These are phyloP conservation scores for Hypericum androsaemum DNA, from an alignment of 345 rosid genomes.

Conservation along the genomic window DNA sequence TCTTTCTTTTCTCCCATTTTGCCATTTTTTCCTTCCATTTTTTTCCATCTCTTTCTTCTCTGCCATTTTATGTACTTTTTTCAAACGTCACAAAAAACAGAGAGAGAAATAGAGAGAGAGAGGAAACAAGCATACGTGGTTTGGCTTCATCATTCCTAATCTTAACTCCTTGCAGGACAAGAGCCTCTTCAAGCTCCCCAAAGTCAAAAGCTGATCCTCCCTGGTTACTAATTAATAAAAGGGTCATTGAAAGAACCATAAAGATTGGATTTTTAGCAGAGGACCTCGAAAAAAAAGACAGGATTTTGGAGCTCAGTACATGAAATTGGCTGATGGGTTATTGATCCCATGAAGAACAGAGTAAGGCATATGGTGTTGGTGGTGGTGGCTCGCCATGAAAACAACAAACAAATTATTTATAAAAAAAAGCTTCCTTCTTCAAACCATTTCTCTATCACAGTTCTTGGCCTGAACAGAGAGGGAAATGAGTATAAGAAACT, in stretches of 20 bases:
- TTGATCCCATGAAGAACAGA: constrained; percentile 59
- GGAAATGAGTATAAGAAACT: constrained; percentile 8
- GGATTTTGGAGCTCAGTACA: constrained; percentile 25
- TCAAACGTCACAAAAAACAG: constrained; percentile 49
- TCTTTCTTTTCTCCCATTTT: background rate
- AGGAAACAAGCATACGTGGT: constrained; percentile 42
- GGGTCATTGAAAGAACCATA: background rate
- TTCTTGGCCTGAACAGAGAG: constrained; percentile 16
- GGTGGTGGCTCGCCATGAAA: constrained; percentile 63
- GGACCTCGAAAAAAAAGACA: background rate
- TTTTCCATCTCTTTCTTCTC: too few species aligned
- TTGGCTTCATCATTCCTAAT: constrained; percentile 69
- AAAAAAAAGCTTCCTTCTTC: constrained; percentile 3
- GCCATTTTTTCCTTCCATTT: constrained; percentile 15
- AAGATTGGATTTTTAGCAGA: background rate
- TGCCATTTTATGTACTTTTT: background rate
- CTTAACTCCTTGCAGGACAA: constrained; percentile 76
- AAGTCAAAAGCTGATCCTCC: constrained; percentile 80
- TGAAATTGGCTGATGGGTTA: constrained; percentile 49
- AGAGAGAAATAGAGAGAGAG: constrained; percentile 16
- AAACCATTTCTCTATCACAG: constrained; percentile 25
- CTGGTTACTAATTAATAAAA: constrained; percentile 41
- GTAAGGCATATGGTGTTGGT: constrained; percentile 51
- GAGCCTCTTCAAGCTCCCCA: constrained; percentile 98
- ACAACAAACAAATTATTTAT: constrained; percentile 6